Conservation (phyloP, 1,284 basidiomycete species). For the Porogramme epimiltina region DNA sequence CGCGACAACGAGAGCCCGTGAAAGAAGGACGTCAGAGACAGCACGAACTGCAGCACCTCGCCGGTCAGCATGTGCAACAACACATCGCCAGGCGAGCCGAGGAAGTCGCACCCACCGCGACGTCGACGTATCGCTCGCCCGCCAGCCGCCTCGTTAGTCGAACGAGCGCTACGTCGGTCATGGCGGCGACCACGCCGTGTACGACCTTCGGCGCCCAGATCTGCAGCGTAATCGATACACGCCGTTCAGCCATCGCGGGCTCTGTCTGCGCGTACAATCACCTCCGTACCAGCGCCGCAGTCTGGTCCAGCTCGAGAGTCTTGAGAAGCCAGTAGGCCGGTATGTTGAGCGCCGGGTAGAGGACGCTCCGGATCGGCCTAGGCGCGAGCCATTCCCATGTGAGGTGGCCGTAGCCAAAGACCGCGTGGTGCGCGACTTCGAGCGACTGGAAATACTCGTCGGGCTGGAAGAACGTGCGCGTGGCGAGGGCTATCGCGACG, state of each 20-base stretch:
- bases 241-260: conserved; percentile 4
- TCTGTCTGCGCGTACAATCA: conserved; percentile 2
- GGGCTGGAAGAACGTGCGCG: conserved; percentile 92
- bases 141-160: conserved; percentile 63
- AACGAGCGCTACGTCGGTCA: conserved; percentile 79
- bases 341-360: conserved; percentile 79
- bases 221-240: conserved; percentile 35
- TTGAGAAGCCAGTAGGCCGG: conserved; percentile 78
- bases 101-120: conserved; percentile 57
- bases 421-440: conserved; percentile 87
- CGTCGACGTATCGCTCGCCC: conserved; percentile 58
- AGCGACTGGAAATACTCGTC: conserved; percentile 97
- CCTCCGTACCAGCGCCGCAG: conserved; percentile 53
- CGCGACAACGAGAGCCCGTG: conserved; percentile 84
- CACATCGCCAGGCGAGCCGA: no score
- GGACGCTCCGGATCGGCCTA: conserved; percentile 68
- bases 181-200: conserved; percentile 80
- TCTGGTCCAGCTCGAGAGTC: conserved; percentile 50
- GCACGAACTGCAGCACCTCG: conserved; percentile 57
- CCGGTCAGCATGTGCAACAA: not conserved
- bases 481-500: conserved; percentile 64
- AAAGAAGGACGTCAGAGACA: conserved; percentile 89
- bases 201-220: conserved; percentile 74
- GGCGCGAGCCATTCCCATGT: conserved; percentile 95
- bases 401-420: conserved; percentile 90